Conservation (phyloP, 306 rosid genomes). For the Abrus pulchellus region DNA sequence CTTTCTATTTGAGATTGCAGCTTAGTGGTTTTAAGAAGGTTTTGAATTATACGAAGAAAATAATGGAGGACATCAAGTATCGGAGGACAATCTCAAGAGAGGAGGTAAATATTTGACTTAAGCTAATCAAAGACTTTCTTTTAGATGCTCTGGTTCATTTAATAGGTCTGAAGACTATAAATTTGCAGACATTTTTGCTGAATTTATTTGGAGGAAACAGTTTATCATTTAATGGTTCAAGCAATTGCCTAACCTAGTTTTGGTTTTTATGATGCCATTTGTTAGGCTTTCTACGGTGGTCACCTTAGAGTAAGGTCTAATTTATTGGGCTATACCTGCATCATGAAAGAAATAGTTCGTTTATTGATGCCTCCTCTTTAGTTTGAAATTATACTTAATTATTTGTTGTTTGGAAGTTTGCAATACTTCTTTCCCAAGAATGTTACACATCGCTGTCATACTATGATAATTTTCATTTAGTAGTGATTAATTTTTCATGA, state of each 20-base stretch:
- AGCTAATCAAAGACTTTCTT: slow-evolving; percentile 18
- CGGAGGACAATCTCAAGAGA: slow-evolving; percentile 86
- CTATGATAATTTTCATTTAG: background rate
- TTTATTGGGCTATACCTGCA: slow-evolving; percentile 12
- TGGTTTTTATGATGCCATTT: too few species aligned
- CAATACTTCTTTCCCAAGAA: background rate
- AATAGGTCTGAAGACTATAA: slow-evolving; percentile 15
- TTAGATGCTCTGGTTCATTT: slow-evolving; percentile 34
- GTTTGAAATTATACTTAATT: slow-evolving; percentile 1
- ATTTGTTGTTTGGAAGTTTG: background rate
- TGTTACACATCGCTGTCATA: slow-evolving; percentile 7
- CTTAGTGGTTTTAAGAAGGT: slow-evolving; percentile 99
- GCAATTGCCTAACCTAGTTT: slow-evolving; percentile 1
- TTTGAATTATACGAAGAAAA: slow-evolving; percentile 88
- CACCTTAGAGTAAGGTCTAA: slow-evolving; percentile 18
- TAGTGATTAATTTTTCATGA: slow-evolving; percentile 11
- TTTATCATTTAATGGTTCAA: slow-evolving; percentile 13
- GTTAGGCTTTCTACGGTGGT: too few species aligned
- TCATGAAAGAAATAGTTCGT: background rate
- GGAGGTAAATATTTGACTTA: slow-evolving; percentile 75
- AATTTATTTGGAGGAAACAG: slow-evolving; percentile 38
- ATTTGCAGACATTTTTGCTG: background rate
- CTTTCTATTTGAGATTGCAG: slow-evolving; percentile 66
- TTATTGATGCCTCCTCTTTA: background rate
- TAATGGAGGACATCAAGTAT: slow-evolving; percentile 83